phyloP scores from a whole-genome alignment of 495 filamentous ascomycete genomes.

The Rostrohypoxylon terebratum region DNA sequence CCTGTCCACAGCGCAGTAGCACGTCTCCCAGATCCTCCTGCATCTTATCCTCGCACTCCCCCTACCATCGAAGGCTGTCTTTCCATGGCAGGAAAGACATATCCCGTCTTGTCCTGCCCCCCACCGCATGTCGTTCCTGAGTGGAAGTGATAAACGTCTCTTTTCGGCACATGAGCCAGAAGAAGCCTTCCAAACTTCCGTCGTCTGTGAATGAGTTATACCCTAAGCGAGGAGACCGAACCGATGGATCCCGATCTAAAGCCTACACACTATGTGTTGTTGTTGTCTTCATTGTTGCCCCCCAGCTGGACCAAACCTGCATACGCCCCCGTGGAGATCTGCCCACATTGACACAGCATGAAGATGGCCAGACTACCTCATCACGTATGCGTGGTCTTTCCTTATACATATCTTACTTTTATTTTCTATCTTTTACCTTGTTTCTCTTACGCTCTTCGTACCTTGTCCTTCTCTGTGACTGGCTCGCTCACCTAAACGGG shows the following conservation, averaged over 20 bases:
- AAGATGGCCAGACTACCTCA: constrained; percentile 49
- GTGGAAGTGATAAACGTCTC: constrained; percentile 40
- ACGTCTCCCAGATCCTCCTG: constrained; percentile 42
- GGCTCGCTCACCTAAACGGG: constrained; percentile 33
- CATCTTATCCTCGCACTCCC: constrained; percentile 42
- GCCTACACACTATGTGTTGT: constrained; percentile 4
- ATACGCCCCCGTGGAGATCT: constrained; percentile 41
- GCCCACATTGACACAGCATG: constrained; percentile 31
- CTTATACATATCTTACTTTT: constrained; percentile 25
- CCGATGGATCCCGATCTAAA: constrained; percentile 7
- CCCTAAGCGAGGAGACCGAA: constrained; percentile 7
- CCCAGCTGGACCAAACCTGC: constrained; percentile 42
- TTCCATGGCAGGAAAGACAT: constrained; percentile 24
- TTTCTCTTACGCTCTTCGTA: constrained; percentile 32
- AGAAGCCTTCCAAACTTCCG: constrained; percentile 14
- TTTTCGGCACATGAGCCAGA: constrained; percentile 23
- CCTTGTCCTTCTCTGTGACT: constrained; percentile 11
- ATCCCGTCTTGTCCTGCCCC: constrained; percentile 17
- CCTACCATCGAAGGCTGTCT: not conserved
- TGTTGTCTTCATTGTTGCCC: not conserved
- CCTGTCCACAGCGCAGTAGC: constrained; percentile 33
- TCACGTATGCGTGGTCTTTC: constrained; percentile 43
- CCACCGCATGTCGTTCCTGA: constrained; percentile 38
- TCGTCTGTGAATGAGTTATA: constrained; percentile 15
- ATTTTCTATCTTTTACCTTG: constrained; percentile 40